A percentile compares a stretch with the other conserved stretches of the same genome.
phyloP scores from a whole-genome alignment of 352 stramenopile species.

The Vaucheria bursata region DNA sequence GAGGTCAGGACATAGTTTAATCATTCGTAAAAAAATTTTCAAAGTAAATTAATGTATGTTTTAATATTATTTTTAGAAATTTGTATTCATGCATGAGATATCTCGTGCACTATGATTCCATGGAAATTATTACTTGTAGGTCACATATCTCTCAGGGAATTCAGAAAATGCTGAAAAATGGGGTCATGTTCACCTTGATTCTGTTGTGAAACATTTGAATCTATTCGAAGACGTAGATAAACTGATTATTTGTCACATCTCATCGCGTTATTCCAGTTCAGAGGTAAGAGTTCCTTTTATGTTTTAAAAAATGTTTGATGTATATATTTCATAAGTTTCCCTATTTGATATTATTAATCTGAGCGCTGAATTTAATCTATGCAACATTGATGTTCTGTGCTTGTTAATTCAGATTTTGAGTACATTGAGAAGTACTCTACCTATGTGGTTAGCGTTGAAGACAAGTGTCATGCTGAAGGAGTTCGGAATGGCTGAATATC shows the following conservation, averaged over 20 bases:
- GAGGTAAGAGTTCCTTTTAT: background rate
- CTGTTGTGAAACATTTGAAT: background rate
- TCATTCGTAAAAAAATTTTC: background rate
- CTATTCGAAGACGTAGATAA: background rate
- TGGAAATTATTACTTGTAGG: background rate
- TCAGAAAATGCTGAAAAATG: constrained; percentile 1
- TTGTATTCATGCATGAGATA: background rate
- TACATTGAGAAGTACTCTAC: background rate
- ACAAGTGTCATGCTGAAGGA: background rate
- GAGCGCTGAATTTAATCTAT: background rate
- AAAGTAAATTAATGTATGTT: background rate
- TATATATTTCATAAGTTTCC: background rate
- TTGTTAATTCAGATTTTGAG: background rate
- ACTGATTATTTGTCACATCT: background rate
- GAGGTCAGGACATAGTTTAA: constrained; percentile 20
- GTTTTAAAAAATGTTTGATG: background rate
- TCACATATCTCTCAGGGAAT: background rate
- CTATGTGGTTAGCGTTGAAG: background rate
- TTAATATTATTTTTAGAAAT: background rate
- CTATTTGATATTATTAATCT: background rate
- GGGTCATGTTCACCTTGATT: background rate
- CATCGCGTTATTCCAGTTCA: background rate
- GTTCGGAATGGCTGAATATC: too few relatives aligned
- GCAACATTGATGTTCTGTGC: background rate
- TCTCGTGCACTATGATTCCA: background rate